Conservation (phyloP, 2,329 filamentous ascomycete species). For the Monilinia fructigena region DNA sequence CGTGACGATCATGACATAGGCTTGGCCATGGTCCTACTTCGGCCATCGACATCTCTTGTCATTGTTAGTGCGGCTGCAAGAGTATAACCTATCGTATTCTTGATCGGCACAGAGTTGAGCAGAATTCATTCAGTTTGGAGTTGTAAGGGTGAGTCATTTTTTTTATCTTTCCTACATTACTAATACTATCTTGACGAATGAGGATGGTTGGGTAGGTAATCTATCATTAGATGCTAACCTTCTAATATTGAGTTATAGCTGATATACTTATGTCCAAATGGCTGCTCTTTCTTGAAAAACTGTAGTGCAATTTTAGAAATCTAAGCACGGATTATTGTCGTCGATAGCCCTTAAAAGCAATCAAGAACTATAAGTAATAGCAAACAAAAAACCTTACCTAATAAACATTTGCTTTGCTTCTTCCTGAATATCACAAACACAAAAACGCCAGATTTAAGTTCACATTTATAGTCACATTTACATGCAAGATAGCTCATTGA, state of each 20-base stretch:
- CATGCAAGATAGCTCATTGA: not conserved
- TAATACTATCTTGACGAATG: not conserved
- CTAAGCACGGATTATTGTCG: not conserved
- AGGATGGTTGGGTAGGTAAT: not conserved
- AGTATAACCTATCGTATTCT: not conserved
- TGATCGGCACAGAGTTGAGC: not conserved
- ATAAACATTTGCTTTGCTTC: not conserved
- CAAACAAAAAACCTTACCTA: not conserved
- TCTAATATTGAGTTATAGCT: not conserved
- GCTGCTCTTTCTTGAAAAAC: not conserved
- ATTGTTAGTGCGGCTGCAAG: not conserved
- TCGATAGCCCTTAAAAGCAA: not conserved
- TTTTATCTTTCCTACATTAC: not conserved
- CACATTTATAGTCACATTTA: not conserved
- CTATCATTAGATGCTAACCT: not conserved
- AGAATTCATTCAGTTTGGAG: slow-evolving; percentile 4
- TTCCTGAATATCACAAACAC: not conserved
- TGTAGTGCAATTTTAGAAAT: not conserved
- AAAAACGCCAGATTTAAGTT: not conserved
- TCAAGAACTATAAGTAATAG: not conserved
- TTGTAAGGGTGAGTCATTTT: no score
- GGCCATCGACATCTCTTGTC: not conserved
- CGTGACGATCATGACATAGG: slow-evolving; percentile 3
- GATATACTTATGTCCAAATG: not conserved
- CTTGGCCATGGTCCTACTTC: slow-evolving; percentile 1